Evolutionary conservation across 345 rosid genomes (phyloP).

Genomic region (Carallia brachiata): DNA sequence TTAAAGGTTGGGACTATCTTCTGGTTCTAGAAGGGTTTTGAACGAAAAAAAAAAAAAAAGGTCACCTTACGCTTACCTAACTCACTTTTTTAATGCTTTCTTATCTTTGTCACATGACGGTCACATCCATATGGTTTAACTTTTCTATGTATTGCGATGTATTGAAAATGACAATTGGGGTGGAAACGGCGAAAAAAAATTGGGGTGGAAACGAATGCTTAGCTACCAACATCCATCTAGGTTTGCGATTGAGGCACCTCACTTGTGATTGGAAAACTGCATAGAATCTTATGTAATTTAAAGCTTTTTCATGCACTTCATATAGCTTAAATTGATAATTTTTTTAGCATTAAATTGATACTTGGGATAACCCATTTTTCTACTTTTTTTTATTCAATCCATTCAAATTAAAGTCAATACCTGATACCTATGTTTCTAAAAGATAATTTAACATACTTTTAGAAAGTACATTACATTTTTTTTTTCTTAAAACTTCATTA

Average conservation of each 20-base stretch:
- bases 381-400: too few species aligned
- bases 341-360: too few species aligned
- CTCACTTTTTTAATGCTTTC: conserved; percentile 6
- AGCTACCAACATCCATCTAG: background rate
- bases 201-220: background rate
- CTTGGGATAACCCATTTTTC: too few species aligned
- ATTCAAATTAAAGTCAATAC: too few species aligned
- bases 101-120: background rate
- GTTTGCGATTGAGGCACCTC: background rate
- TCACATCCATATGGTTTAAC: background rate
- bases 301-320: too few species aligned
- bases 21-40: conserved; percentile 13
- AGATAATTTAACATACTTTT: too few species aligned
- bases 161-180: background rate
- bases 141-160: background rate
- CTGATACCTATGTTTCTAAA: too few species aligned
- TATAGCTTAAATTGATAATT: too few species aligned
- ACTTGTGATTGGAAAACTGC: too few species aligned
- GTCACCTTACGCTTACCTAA: conserved; percentile 6
- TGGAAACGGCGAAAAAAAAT: background rate
- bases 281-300: too few species aligned
- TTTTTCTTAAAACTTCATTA: too few species aligned
- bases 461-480: too few species aligned
- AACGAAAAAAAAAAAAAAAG: background rate
- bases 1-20: background rate